A percentile compares a stretch with the other conserved stretches of the same genome.
Evolutionary conservation across 495 filamentous ascomycete genomes (phyloP).

Genomic region (Tetracladium setigerum): DNA sequence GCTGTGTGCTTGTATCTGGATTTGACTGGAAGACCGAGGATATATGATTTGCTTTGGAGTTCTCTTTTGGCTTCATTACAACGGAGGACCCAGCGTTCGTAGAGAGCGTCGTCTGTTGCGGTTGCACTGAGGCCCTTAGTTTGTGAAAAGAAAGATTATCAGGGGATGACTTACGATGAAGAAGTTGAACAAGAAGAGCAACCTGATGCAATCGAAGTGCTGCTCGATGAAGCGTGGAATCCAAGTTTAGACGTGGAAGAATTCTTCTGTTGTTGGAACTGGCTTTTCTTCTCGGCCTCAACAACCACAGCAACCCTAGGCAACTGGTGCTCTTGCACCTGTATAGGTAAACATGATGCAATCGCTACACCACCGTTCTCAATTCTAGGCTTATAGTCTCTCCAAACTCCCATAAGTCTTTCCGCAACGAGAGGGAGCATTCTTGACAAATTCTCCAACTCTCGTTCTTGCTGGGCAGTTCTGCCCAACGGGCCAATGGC

Average conservation of each 20-base stretch:
- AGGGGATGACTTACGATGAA: neutral
- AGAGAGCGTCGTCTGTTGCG: neutral
- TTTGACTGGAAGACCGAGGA: slow-evolving; percentile 1
- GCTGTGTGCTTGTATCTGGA: neutral
- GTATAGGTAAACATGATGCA: too few species aligned
- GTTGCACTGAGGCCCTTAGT: neutral
- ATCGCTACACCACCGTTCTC: neutral
- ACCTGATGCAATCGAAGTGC: slow-evolving; percentile 2
- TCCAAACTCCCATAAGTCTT: slow-evolving; percentile 9
- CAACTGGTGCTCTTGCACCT: neutral
- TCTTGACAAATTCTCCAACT: neutral
- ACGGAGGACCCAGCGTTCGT: slow-evolving; percentile 9
- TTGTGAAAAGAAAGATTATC: neutral
- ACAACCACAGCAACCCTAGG: neutral
- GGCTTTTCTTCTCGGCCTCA: neutral
- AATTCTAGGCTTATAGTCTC: slow-evolving; percentile 8
- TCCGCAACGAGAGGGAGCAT: slow-evolving; percentile 12
- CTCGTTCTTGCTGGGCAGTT: neutral
- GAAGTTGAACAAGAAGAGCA: slow-evolving; percentile 7
- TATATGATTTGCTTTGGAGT: neutral
- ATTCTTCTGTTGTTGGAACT: neutral
- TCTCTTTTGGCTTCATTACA: neutral
- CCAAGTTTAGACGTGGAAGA: neutral
- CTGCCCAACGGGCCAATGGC: neutral
- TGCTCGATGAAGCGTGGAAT: slow-evolving; percentile 1